Conservation (phyloP, 2,329 filamentous ascomycete genomes). For the Fusarium marasasianum region DNA sequence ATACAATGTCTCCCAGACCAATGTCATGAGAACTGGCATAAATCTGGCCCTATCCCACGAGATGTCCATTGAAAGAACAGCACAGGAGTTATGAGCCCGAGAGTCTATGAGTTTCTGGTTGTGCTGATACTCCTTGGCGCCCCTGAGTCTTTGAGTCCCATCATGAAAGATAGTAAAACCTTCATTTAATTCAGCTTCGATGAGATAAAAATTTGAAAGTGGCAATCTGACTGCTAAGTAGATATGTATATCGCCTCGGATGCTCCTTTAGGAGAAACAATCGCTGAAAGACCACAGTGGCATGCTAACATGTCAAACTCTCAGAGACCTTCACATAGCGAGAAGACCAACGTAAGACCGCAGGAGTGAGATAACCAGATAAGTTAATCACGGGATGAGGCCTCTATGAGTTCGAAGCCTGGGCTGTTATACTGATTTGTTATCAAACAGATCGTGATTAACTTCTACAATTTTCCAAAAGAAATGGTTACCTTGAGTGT, state of each 20-base stretch:
- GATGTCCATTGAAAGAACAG: background rate
- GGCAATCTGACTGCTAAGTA: background rate
- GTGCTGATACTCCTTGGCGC: background rate
- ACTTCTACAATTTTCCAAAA: background rate
- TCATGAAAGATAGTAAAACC: background rate
- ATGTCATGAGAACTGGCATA: background rate
- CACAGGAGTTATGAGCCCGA: too few relatives aligned
- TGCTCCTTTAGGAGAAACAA: background rate
- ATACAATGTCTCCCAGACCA: background rate
- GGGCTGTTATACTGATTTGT: background rate
- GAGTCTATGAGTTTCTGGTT: background rate
- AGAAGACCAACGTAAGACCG: background rate
- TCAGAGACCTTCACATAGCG: background rate
- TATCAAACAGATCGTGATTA: too few relatives aligned
- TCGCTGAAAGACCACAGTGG: background rate
- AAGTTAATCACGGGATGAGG: too few relatives aligned
- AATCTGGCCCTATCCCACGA: accelerated
- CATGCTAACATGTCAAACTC: background rate
- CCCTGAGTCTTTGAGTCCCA: too few relatives aligned
- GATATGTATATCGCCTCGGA: accelerated
- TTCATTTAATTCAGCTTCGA: background rate
- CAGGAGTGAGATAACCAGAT: too few relatives aligned
- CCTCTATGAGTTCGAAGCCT: accelerated
- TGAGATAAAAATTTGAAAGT: background rate
- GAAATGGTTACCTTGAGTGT: background rate